These are phyloP conservation scores for Ettlia oleoabundans DNA, from an alignment of 139 green algal genomes.

Conservation along the genomic window DNA sequence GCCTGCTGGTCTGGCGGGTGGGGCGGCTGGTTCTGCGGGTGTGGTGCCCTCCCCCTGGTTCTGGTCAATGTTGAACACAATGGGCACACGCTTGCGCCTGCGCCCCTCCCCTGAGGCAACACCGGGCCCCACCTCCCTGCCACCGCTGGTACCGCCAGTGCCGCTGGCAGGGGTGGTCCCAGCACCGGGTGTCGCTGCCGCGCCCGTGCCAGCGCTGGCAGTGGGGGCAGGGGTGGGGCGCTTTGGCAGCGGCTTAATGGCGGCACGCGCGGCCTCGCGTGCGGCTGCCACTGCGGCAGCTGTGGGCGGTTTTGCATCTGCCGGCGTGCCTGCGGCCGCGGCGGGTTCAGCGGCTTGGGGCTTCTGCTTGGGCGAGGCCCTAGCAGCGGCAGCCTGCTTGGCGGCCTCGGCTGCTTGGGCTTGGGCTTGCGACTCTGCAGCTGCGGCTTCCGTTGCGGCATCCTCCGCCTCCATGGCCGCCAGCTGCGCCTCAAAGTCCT, in stretches of 20 bases:
- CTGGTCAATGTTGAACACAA: slow-evolving; percentile 12
- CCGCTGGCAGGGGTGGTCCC: no score
- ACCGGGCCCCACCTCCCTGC: neutral
- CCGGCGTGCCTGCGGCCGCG: neutral
- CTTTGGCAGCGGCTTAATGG: neutral
- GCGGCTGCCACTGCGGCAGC: neutral
- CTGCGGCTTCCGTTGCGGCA: neutral
- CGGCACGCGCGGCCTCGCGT: neutral
- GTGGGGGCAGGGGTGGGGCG: neutral
- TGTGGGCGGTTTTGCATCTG: neutral
- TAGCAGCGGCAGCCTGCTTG: no score
- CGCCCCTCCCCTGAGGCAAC: slow-evolving; percentile 7
- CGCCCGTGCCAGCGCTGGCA: neutral
- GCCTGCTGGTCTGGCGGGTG: no score
- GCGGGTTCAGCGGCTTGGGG: no score
- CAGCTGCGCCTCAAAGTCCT: slow-evolving; percentile 21
- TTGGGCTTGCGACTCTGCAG: neutral
- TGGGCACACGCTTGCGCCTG: slow-evolving; percentile 18
- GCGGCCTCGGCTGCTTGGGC: neutral
- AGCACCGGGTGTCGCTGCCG: no score
- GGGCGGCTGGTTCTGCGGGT: neutral
- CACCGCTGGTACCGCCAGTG: neutral
- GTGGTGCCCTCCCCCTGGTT: no score
- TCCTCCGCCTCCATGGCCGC: slow-evolving; percentile 30
- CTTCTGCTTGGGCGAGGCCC: no score